Evolutionary conservation across 164 flowering plant species (phyloP).

Genomic region (Annona squamosa): DNA sequence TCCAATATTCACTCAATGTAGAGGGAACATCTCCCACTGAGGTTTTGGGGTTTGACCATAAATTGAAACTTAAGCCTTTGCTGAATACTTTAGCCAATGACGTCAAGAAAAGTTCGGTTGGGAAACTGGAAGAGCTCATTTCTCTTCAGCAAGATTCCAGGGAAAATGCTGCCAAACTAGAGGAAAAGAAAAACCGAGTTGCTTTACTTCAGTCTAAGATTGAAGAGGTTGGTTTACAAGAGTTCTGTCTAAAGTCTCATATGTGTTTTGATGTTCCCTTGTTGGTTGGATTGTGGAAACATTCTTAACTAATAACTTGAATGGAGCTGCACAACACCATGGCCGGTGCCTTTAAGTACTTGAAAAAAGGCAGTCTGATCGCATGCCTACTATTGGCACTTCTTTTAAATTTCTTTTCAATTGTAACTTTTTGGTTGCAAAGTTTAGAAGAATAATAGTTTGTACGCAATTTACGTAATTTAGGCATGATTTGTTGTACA

Average conservation of each 20-base stretch:
- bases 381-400: too few relatives aligned
- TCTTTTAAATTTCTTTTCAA: too few relatives aligned
- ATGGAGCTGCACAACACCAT: too few relatives aligned
- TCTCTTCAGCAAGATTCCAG: conserved; percentile 52
- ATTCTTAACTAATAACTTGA: too few relatives aligned
- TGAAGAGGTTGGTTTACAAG: conserved; percentile 39
- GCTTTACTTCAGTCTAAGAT: conserved; percentile 46
- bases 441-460: too few relatives aligned
- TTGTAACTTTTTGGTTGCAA: too few relatives aligned
- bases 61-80: conserved; percentile 55
- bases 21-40: conserved; percentile 59
- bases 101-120: conserved; percentile 36
- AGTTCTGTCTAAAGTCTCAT: not conserved
- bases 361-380: too few relatives aligned
- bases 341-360: too few relatives aligned
- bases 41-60: conserved; percentile 73
- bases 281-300: not conserved
- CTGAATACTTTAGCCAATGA: conserved; percentile 42
- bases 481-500: too few relatives aligned
- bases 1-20: conserved; percentile 50
- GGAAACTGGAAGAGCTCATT: conserved; percentile 44
- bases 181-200: conserved; percentile 44
- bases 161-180: conserved; percentile 45
- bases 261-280: not conserved
- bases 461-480: too few relatives aligned